Evolutionary conservation across 1,284 basidiomycete species (phyloP).

Genomic region (Ustilago lituana): DNA sequence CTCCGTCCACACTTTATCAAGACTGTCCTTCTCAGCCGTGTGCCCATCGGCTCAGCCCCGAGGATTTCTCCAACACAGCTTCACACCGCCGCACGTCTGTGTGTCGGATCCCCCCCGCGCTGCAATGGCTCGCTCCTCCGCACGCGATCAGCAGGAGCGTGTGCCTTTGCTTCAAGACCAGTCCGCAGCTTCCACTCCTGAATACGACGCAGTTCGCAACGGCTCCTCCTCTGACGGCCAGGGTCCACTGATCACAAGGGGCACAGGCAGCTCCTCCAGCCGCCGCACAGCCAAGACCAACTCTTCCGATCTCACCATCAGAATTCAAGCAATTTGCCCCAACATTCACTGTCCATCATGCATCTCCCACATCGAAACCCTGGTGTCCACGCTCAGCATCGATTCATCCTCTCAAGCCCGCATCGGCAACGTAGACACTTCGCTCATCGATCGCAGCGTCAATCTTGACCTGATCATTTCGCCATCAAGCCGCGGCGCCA

Average conservation of each 20-base stretch:
- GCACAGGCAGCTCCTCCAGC: neutral
- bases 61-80: too few species aligned
- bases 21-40: too few species aligned
- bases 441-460: constrained; percentile 66
- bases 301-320: constrained; percentile 16
- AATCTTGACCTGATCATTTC: constrained; percentile 53
- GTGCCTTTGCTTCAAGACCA: neutral
- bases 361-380: constrained; percentile 65
- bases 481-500: too few species aligned
- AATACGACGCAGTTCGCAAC: constrained; percentile 3
- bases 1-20: too few species aligned
- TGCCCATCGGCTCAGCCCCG: too few species aligned
- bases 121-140: too few species aligned
- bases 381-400: constrained; percentile 54
- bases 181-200: constrained; percentile 1
- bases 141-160: constrained; percentile 11
- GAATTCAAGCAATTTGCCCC: constrained; percentile 30
- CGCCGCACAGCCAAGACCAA: constrained; percentile 2
- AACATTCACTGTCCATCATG: constrained; percentile 69
- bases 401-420: constrained; percentile 5
- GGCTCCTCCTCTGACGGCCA: neutral
- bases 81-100: too few species aligned
- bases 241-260: constrained; percentile 3
- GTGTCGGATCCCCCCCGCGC: too few species aligned
- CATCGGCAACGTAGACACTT: constrained; percentile 59